These are phyloP conservation scores for Mimosa pudica DNA, from an alignment of 306 rosid genomes.

Conservation along the genomic window DNA sequence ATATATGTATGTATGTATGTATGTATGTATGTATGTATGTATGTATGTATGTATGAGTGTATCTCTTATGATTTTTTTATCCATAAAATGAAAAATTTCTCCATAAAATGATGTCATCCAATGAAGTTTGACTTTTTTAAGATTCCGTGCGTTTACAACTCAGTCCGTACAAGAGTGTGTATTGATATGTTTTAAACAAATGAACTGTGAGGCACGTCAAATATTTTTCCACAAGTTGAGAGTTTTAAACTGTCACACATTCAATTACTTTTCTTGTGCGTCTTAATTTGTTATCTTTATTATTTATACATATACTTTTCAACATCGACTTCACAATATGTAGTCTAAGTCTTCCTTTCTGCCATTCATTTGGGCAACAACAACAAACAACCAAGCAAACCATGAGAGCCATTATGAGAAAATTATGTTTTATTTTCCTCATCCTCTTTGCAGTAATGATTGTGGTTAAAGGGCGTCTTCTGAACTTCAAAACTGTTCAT, in stretches of 20 bases:
- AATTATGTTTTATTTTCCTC: slow-evolving; percentile 13
- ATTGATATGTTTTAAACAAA: no score
- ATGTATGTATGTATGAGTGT: background rate
- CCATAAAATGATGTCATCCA: background rate
- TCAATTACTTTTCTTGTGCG: background rate
- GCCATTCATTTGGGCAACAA: slow-evolving; percentile 20
- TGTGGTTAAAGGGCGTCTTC: slow-evolving; percentile 38
- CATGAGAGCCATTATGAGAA: slow-evolving; percentile 29
- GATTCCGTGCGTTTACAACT: background rate
- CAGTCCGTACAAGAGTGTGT: background rate
- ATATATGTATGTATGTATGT: background rate
- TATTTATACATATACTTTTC: background rate
- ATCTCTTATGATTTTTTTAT: background rate
- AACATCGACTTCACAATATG: background rate
- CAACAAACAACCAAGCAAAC: background rate
- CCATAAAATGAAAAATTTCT: background rate
- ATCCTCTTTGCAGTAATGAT: slow-evolving; percentile 3
- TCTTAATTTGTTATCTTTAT: background rate
- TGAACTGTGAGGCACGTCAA: background rate
- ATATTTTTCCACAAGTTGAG: background rate
- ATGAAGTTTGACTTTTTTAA: background rate
- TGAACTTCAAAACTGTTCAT: slow-evolving; percentile 3
- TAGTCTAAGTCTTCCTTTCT: background rate
- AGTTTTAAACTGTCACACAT: background rate
- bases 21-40: background rate